Evolutionary conservation across 2,329 filamentous ascomycete genomes (phyloP).

Genomic region (Metarhizium guizhouense): DNA sequence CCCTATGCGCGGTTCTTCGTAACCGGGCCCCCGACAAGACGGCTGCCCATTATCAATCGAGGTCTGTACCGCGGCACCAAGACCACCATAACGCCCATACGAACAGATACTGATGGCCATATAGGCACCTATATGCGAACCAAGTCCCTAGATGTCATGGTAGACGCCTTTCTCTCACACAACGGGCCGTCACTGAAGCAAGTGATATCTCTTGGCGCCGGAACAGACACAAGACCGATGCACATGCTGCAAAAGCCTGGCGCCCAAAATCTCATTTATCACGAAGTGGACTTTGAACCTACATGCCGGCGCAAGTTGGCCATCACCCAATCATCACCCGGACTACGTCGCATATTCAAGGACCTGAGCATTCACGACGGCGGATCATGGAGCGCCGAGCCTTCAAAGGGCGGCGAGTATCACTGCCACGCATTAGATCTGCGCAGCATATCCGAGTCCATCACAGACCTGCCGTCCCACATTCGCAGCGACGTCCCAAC

Average conservation of each 20-base stretch:
- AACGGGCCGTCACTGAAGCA: conserved; percentile 43
- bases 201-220: conserved; percentile 86
- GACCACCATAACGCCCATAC: no score
- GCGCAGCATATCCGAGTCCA: conserved; percentile 38
- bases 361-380: conserved; percentile 20
- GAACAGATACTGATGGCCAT: not conserved
- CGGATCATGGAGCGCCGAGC: conserved; percentile 33
- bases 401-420: conserved; percentile 33
- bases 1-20: conserved; percentile 67
- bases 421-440: conserved; percentile 62
- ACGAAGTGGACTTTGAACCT: conserved; percentile 82
- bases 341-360: conserved; percentile 29
- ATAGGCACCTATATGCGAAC: conserved; percentile 89
- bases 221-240: conserved; percentile 85
- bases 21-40: conserved; percentile 44
- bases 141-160: conserved; percentile 68
- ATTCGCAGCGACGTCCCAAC: conserved; percentile 59
- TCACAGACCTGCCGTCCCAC: conserved; percentile 3
- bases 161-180: conserved; percentile 58
- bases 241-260: conserved; percentile 49
- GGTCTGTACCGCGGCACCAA: conserved; percentile 40
- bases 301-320: conserved; percentile 62
- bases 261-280: conserved; percentile 54
- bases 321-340: conserved; percentile 37
- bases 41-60: conserved; percentile 89